Conservation (phyloP, 2,329 filamentous ascomycete genomes). For the Pseudogymnoascus sp. region DNA sequence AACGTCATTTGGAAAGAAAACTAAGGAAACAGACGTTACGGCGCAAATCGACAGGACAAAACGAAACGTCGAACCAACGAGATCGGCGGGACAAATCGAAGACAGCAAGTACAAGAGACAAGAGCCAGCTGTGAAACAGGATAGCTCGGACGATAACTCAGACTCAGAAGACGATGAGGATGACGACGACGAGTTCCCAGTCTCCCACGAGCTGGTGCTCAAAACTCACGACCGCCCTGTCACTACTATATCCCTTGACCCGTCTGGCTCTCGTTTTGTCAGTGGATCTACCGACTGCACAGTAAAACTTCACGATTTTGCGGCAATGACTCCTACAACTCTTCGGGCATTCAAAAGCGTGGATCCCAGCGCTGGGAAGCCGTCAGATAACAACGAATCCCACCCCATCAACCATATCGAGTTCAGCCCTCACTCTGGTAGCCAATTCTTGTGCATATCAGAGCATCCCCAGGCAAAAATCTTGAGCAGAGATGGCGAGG, state of each 20-base stretch:
- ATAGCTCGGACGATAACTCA: conserved; percentile 33
- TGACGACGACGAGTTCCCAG: conserved; percentile 81
- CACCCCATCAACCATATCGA: conserved; percentile 81
- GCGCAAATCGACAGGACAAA: conserved; percentile 77
- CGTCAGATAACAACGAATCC: conserved; percentile 65
- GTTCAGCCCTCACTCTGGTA: conserved; percentile 77
- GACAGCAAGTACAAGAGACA: conserved; percentile 24
- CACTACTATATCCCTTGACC: conserved; percentile 77
- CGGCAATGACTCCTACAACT: conserved; percentile 90
- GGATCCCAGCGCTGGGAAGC: conserved; percentile 75
- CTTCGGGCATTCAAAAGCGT: conserved; percentile 88
- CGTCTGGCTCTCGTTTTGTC: conserved; percentile 74
- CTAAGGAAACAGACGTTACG: conserved; percentile 63
- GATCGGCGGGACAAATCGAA: conserved; percentile 20
- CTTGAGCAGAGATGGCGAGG: conserved; percentile 79
- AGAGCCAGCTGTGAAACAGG: conserved; percentile 30
- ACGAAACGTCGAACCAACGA: conserved; percentile 40
- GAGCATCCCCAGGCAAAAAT: conserved; percentile 88
- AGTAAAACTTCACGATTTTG: conserved; percentile 89
- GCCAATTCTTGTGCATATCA: conserved; percentile 77
- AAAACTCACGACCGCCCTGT: conserved; percentile 88
- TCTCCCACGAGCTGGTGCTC: conserved; percentile 86
- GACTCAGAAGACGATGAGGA: conserved; percentile 45
- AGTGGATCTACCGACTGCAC: conserved; percentile 90
- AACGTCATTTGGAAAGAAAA: conserved; percentile 76